These are phyloP conservation scores for Globisporangium polare DNA, from an alignment of 352 stramenopile genomes.

Conservation along the genomic window DNA sequence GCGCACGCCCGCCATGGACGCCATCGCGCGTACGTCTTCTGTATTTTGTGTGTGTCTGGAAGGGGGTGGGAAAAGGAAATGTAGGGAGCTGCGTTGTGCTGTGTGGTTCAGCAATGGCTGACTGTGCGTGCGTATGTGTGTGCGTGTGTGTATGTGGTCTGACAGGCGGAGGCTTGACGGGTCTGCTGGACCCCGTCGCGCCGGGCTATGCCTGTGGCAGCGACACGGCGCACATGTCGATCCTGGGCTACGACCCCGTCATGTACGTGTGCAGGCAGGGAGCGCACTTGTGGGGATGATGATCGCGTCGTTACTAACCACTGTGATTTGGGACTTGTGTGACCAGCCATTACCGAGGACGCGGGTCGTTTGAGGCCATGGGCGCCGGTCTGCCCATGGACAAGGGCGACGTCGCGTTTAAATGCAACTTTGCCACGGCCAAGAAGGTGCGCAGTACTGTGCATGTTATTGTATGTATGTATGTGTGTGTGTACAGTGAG, in stretches of 20 bases:
- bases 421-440: conserved; percentile 87
- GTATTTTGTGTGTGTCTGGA: background rate
- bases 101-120: background rate
- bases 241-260: conserved; percentile 84
- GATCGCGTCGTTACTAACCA: background rate
- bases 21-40: conserved; percentile 59
- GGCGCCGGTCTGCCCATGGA: conserved; percentile 77
- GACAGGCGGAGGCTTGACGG: conserved; percentile 67
- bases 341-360: conserved; percentile 74
- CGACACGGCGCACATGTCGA: conserved; percentile 89
- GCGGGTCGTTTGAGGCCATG: conserved; percentile 87
- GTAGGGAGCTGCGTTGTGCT: background rate
- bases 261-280: conserved; percentile 32
- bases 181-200: conserved; percentile 82
- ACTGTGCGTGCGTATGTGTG: conserved; percentile 1
- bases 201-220: conserved; percentile 82
- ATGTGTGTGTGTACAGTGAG: background rate
- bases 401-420: conserved; percentile 86
- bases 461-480: background rate
- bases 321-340: background rate
- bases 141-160: background rate
- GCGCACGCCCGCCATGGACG: conserved; percentile 78
- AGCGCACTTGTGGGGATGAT: background rate
- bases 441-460: conserved; percentile 29
- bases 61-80: too few relatives aligned